Evolutionary conservation across 2,329 filamentous ascomycete species (phyloP).

Genomic region (Elsinoe fawcettii): DNA sequence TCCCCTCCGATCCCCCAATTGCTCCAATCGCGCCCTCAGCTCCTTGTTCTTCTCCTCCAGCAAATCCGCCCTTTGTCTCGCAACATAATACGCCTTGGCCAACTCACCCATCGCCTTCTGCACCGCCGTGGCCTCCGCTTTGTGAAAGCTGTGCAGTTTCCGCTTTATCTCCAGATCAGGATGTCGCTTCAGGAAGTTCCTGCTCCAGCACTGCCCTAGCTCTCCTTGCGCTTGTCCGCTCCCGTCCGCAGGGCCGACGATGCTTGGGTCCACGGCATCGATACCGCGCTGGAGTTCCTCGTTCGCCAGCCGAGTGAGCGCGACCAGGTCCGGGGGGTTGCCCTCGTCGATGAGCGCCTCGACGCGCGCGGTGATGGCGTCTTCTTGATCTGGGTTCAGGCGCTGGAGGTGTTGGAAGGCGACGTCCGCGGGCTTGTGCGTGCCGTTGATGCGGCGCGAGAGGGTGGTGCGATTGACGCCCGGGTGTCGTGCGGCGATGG

Average conservation of each 20-base stretch:
- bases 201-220: slow-evolving; percentile 5
- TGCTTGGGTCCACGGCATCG: not conserved
- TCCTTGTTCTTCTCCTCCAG: slow-evolving; percentile 39
- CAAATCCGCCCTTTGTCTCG: slow-evolving; percentile 6
- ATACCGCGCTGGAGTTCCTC: slow-evolving; percentile 9
- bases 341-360: slow-evolving; percentile 9
- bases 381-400: slow-evolving; percentile 5
- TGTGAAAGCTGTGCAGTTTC: slow-evolving; percentile 11
- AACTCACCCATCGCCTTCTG: slow-evolving; percentile 13
- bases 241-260: not conserved
- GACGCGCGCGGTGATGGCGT: not conserved
- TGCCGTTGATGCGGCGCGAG: slow-evolving; percentile 8
- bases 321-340: not conserved
- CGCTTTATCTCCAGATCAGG: slow-evolving; percentile 8
- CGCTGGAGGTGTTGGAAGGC: slow-evolving; percentile 9
- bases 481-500: slow-evolving; percentile 1
- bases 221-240: not conserved
- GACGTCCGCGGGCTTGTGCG: not conserved
- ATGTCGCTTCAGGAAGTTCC: slow-evolving; percentile 11
- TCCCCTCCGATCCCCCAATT: slow-evolving; percentile 55
- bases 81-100: slow-evolving; percentile 10
- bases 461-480: slow-evolving; percentile 10
- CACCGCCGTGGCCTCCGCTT: slow-evolving; percentile 10
- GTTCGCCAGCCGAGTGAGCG: slow-evolving; percentile 1
- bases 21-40: slow-evolving; percentile 66